Evolutionary conservation across 306 rosid genomes (phyloP).

Genomic region (Senna siamea): DNA sequence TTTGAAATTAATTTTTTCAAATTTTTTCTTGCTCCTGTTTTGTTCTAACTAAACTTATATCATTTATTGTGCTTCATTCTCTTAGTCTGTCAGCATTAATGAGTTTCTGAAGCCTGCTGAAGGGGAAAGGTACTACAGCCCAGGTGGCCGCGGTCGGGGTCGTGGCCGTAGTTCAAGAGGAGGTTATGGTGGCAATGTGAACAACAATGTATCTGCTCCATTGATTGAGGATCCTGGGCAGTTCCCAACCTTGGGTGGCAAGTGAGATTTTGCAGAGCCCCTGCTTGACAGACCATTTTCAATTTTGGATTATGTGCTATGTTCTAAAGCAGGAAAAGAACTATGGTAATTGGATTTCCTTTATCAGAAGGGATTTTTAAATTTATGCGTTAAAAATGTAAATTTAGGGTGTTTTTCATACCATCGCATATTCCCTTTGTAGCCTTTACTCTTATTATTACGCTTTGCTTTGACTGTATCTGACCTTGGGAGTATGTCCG

Average conservation of each 20-base stretch:
- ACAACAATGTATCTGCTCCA: slow-evolving; percentile 63
- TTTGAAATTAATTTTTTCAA: neutral
- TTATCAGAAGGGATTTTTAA: slow-evolving; percentile 37
- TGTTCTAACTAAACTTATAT: neutral
- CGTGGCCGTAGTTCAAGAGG: slow-evolving; percentile 80
- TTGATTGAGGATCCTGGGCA: slow-evolving; percentile 86
- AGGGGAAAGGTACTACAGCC: slow-evolving; percentile 68
- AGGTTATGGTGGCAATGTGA: slow-evolving; percentile 52
- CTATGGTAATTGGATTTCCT: slow-evolving; percentile 63
- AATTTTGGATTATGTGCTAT: slow-evolving; percentile 59
- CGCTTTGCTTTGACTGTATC: slow-evolving; percentile 28
- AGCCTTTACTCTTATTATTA: slow-evolving; percentile 5
- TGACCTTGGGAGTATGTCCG: slow-evolving; percentile 16
- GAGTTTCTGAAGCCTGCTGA: slow-evolving; percentile 95
- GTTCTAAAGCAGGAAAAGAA: slow-evolving; percentile 50
- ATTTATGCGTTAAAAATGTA: slow-evolving; percentile 51
- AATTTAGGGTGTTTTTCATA: slow-evolving; percentile 54
- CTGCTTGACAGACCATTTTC: slow-evolving; percentile 35
- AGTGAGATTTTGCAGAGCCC: slow-evolving; percentile 64
- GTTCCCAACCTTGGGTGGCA: slow-evolving; percentile 93
- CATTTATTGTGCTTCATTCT: neutral
- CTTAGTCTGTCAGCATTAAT: slow-evolving; percentile 74
- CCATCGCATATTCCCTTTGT: slow-evolving; percentile 36
- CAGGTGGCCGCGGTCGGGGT: slow-evolving; percentile 84
- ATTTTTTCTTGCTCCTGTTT: neutral